Evolutionary conservation across 352 stramenopile genomes (phyloP).

Genomic region (Phytophthora ramorum): DNA sequence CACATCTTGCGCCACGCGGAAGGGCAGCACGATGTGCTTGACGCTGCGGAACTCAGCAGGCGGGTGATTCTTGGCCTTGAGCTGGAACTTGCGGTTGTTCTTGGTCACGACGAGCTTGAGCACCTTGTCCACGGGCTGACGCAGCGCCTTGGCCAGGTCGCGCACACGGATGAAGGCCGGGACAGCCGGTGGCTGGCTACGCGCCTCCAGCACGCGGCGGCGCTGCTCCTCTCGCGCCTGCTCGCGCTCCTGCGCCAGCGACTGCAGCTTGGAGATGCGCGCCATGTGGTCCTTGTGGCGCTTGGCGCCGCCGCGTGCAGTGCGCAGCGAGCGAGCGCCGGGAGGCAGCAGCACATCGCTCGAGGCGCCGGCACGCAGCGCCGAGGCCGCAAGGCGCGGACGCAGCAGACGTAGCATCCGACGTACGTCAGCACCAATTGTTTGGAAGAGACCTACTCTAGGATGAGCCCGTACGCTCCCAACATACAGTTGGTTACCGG

Average conservation of each 20-base stretch:
- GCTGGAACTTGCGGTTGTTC: constrained; percentile 62
- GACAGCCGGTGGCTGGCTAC: constrained; percentile 25
- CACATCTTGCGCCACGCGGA: constrained; percentile 63
- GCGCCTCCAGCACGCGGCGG: constrained; percentile 30
- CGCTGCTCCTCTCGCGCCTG: constrained; percentile 22
- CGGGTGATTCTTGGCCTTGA: constrained; percentile 45
- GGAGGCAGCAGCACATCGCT: constrained; percentile 1
- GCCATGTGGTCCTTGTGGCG: constrained; percentile 36
- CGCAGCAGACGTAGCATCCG: constrained; percentile 16
- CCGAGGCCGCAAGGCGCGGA: constrained; percentile 6
- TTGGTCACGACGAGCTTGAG: constrained; percentile 65
- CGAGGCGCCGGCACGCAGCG: constrained; percentile 8
- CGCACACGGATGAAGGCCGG: constrained; percentile 76
- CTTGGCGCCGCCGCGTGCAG: constrained; percentile 31
- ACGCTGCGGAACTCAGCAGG: constrained; percentile 78
- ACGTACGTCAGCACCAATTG: too few species aligned
- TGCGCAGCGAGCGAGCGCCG: constrained; percentile 31
- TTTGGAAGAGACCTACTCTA: too few species aligned
- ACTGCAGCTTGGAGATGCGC: constrained; percentile 21
- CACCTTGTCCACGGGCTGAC: constrained; percentile 72
- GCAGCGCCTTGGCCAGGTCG: constrained; percentile 76
- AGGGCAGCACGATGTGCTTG: constrained; percentile 79
- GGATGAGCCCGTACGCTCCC: too few species aligned
- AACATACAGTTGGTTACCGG: too few species aligned
- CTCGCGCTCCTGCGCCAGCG: constrained; percentile 14